A percentile compares a stretch with the other conserved stretches of the same genome.
phyloP scores from a whole-genome alignment of 2,329 filamentous ascomycete species.

The Colletotrichum kahawae region DNA sequence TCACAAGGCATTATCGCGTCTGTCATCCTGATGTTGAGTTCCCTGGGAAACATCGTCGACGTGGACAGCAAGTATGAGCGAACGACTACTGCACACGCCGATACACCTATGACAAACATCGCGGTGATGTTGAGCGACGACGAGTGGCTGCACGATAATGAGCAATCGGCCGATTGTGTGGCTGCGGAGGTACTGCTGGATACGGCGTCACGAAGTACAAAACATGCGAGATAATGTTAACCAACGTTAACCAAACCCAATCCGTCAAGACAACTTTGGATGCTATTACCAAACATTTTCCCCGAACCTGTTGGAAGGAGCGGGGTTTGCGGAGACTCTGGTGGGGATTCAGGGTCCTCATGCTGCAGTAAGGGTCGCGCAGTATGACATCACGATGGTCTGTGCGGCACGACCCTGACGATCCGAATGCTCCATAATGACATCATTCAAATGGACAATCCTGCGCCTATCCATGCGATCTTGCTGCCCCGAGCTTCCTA shows the following conservation, averaged over 20 bases:
- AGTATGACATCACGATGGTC: constrained; percentile 11
- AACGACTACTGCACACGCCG: background rate
- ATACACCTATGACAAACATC: background rate
- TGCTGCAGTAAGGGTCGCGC: constrained; percentile 13
- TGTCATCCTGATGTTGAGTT: constrained; percentile 90
- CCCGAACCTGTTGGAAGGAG: background rate
- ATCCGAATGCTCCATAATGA: constrained; percentile 6
- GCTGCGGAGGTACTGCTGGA: background rate
- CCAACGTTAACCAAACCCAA: background rate
- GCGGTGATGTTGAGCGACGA: background rate
- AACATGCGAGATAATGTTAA: background rate
- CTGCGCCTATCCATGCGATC: background rate
- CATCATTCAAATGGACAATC: background rate
- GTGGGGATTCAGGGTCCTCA: constrained; percentile 16
- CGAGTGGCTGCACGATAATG: background rate
- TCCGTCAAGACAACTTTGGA: background rate
- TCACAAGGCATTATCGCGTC: constrained; percentile 92
- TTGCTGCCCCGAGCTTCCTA: background rate
- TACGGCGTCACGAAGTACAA: background rate
- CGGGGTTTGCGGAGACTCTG: background rate
- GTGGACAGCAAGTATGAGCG: constrained; percentile 18
- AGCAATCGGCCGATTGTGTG: background rate
- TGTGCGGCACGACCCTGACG: constrained; percentile 17
- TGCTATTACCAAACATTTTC: background rate
- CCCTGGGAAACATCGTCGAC: constrained; percentile 64